A percentile compares a stretch with the other conserved stretches of the same genome.
These are phyloP conservation scores for Penicillium concentricum DNA, from an alignment of 2,329 filamentous ascomycete species.

Conservation along the genomic window DNA sequence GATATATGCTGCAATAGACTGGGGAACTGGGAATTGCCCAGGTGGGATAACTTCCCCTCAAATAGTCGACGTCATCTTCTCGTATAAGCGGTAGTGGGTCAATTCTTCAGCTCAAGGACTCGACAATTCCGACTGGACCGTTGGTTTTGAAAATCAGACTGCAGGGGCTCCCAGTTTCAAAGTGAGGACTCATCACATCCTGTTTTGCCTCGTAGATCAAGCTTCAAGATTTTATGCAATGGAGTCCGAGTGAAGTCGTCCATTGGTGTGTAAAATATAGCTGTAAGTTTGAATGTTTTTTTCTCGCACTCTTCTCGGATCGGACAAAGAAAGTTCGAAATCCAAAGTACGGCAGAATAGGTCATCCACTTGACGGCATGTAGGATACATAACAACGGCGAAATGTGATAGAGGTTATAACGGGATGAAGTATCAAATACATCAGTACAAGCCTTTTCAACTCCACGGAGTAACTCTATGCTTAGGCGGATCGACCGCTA, in stretches of 20 bases:
- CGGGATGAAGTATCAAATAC: not conserved
- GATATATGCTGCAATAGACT: not conserved
- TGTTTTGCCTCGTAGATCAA: not conserved
- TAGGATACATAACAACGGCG: not conserved
- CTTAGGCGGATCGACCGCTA: not conserved
- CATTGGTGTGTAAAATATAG: not conserved
- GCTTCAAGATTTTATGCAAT: not conserved
- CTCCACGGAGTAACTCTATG: not conserved
- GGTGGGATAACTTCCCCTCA: slow-evolving; percentile 2
- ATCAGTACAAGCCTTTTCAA: not conserved
- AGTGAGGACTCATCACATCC: slow-evolving; percentile 2
- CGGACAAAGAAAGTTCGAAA: not conserved
- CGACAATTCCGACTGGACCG: slow-evolving; percentile 23
- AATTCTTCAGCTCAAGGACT: slow-evolving; percentile 9
- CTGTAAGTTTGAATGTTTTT: no score
- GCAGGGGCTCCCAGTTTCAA: slow-evolving; percentile 7
- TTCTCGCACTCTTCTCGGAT: not conserved
- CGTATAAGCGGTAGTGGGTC: slow-evolving; percentile 19
- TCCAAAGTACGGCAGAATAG: not conserved
- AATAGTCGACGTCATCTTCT: slow-evolving; percentile 28
- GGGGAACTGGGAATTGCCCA: not conserved
- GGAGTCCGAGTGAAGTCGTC: not conserved
- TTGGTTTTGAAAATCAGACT: slow-evolving; percentile 1
- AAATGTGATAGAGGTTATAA: not conserved
- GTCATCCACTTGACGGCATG: not conserved